Evolutionary conservation across 768 basidiomycete species (phyloP).

Genomic region (Naganishia onofrii): DNA sequence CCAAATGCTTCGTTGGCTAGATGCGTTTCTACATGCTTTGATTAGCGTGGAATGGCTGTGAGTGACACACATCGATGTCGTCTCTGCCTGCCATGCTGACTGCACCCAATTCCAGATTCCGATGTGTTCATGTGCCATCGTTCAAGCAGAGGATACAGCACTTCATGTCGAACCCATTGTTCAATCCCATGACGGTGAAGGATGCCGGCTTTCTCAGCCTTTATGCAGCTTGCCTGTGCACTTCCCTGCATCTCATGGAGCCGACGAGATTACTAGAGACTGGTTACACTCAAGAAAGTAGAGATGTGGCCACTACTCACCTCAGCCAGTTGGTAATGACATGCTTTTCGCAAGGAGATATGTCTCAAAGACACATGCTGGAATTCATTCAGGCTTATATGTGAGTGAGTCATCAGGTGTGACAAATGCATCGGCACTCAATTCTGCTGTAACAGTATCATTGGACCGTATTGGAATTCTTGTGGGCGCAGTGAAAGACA

Average conservation of each 20-base stretch:
- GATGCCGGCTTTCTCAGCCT: background rate
- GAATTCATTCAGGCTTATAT: constrained; percentile 14
- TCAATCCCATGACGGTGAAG: background rate
- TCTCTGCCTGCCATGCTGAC: background rate
- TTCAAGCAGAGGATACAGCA: background rate
- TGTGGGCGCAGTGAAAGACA: constrained; percentile 1
- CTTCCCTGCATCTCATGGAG: constrained; percentile 14
- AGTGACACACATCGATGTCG: background rate
- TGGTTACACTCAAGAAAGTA: constrained; percentile 1
- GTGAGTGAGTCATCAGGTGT: background rate
- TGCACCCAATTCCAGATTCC: background rate
- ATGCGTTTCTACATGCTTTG: too few relatives aligned
- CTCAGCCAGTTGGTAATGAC: background rate
- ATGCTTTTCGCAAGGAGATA: background rate
- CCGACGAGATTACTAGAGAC: background rate
- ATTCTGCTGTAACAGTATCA: background rate
- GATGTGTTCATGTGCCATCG: constrained; percentile 1
- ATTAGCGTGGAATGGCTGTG: constrained; percentile 14
- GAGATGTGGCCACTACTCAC: background rate
- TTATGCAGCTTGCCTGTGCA: constrained; percentile 10
- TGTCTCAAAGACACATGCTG: background rate
- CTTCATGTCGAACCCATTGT: background rate
- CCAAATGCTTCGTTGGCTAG: too few relatives aligned
- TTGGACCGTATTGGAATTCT: constrained; percentile 13
- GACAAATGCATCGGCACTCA: background rate